Evolutionary conservation across 352 stramenopile species (phyloP).

Genomic region (Phytophthora lateralis): DNA sequence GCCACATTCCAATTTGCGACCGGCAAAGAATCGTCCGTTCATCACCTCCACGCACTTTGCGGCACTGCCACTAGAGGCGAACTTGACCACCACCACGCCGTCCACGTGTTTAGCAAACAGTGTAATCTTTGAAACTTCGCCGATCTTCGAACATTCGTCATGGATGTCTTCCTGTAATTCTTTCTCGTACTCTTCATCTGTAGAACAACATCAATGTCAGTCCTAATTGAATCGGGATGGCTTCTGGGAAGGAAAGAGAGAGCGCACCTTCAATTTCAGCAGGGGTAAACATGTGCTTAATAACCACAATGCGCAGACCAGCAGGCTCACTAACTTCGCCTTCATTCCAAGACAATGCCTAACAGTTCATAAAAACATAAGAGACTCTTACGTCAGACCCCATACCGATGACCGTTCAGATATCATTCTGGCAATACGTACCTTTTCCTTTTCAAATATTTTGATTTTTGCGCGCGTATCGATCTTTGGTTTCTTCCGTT

Average conservation of each 20-base stretch:
- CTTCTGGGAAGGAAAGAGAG: not conserved
- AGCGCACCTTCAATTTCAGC: constrained; percentile 77
- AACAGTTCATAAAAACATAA: constrained; percentile 9
- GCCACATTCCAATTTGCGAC: constrained; percentile 83
- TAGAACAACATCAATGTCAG: not conserved
- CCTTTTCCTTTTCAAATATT: constrained; percentile 86
- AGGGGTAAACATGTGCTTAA: constrained; percentile 96
- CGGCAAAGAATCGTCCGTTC: constrained; percentile 90
- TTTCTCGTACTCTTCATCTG: constrained; percentile 73
- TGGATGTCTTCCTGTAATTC: constrained; percentile 84
- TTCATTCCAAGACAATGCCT: constrained; percentile 94
- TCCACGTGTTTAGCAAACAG: constrained; percentile 93
- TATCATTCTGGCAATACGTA: constrained; percentile 29
- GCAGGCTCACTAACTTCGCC: constrained; percentile 92
- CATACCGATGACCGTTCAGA: not conserved
- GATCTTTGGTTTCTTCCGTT: constrained; percentile 82
- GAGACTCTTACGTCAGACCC: not conserved
- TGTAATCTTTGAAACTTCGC: constrained; percentile 92
- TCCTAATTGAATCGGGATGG: not conserved
- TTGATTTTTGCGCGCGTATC: constrained; percentile 87
- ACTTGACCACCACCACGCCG: constrained; percentile 96
- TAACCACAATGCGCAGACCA: constrained; percentile 95
- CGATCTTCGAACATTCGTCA: constrained; percentile 86
- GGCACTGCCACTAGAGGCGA: constrained; percentile 82
- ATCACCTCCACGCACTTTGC: constrained; percentile 89